These are phyloP conservation scores for cucumber (Cucumis sativus) DNA, from an alignment of 306 rosid species.

Conservation along the genomic window DNA sequence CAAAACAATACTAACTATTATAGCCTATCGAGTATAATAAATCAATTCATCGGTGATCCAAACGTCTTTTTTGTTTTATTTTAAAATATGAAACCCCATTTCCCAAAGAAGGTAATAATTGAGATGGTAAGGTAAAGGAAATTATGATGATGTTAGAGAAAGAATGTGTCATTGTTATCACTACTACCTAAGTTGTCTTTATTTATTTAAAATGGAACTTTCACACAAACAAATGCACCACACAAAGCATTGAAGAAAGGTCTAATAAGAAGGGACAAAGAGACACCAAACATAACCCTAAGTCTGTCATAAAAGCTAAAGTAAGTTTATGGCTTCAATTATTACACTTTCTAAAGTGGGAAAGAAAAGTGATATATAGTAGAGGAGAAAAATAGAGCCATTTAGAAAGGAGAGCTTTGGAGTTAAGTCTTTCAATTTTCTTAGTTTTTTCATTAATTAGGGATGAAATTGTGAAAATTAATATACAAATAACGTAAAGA, in stretches of 20 bases:
- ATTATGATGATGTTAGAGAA: background rate
- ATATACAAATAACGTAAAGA: no score
- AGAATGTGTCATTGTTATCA: background rate
- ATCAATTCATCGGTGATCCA: no score
- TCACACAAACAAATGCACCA: constrained; percentile 2
- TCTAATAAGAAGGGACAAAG: background rate
- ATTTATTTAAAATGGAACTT: background rate
- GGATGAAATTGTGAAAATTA: background rate
- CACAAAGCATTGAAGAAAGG: background rate
- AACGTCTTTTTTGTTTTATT: no score
- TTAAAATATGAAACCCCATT: background rate
- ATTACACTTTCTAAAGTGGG: background rate
- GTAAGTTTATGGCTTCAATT: constrained; percentile 1
- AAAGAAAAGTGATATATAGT: background rate
- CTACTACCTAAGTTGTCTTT: background rate
- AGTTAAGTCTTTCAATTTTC: background rate
- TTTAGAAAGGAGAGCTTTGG: background rate
- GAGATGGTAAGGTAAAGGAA: background rate
- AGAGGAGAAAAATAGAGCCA: background rate
- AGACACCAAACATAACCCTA: background rate
- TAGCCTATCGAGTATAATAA: no score
- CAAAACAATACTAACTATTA: no score
- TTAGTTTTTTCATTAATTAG: background rate
- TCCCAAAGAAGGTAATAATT: background rate
- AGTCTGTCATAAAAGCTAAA: background rate